These are phyloP conservation scores for Brettanomyces anomalus DNA, from an alignment of 805 yeast species.

Conservation along the genomic window DNA sequence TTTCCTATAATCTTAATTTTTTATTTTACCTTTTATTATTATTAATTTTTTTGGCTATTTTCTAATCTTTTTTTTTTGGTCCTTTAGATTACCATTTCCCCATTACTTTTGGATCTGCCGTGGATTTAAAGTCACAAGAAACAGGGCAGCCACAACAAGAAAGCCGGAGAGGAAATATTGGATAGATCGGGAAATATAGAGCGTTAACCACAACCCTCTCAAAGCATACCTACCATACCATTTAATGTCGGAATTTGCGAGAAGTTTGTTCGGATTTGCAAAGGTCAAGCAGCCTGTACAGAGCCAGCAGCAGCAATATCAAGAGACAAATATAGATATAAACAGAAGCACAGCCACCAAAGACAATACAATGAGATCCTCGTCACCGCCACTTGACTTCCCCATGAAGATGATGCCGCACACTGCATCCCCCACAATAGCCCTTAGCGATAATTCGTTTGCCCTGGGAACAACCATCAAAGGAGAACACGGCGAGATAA, in stretches of 20 bases:
- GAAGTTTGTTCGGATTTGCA: slow-evolving; percentile 15
- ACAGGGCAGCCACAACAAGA: too few species aligned
- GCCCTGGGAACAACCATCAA: slow-evolving; percentile 62
- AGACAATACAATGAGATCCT: neutral
- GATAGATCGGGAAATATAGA: too few species aligned
- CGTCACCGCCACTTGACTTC: slow-evolving; percentile 13
- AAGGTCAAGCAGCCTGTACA: slow-evolving; percentile 5
- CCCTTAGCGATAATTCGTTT: slow-evolving; percentile 49
- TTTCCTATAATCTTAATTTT: too few species aligned
- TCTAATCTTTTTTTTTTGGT: too few species aligned
- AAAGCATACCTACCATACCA: too few species aligned
- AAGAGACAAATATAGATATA: neutral
- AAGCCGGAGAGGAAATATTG: too few species aligned
- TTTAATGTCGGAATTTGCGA: slow-evolving; percentile 19
- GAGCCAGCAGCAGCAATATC: neutral
- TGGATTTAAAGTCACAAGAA: too few species aligned
- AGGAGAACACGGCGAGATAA: slow-evolving; percentile 24
- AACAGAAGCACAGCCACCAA: neutral
- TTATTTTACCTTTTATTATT: too few species aligned
- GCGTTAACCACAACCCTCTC: too few species aligned
- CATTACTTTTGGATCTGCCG: too few species aligned
- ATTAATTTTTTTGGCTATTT: too few species aligned
- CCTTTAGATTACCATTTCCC: too few species aligned
- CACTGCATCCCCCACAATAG: slow-evolving; percentile 59
- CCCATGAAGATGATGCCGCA: slow-evolving; percentile 32